Base-by-base conservation (phyloP, 306 rosid genomes). In the Benincasa hispida region DNA sequence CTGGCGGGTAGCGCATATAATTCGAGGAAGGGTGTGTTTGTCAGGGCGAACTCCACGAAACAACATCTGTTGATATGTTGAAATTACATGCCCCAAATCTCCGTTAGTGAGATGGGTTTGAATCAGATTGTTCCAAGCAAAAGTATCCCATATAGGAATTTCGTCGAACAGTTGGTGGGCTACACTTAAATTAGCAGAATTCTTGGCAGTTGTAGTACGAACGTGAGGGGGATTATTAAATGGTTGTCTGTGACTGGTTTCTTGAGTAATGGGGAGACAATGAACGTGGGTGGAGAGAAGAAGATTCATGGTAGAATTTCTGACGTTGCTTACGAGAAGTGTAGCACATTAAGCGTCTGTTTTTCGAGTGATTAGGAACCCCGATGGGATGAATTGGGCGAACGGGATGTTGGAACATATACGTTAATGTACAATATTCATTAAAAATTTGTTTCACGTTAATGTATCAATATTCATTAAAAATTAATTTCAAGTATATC, bases 51-150 rank as follows among this genome's bases (percentile, higher is more conserved):
- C 86, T 1, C 93, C 87, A 0, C 87, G 90, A 10, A 78, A 83
- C 39, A 91, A 80, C 93, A 91, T 87, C 66, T 83, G 88, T 54
- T 8, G 75, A 55, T 88, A 91, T 24, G 84, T 86, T 19, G 86
- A 76, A 6, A 88, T 24, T 21, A 69, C 88, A 18, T 67, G 76
- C 70, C 76, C 66, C 54, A 74, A 74, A 47, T 88, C 78, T 30
- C 79, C 79, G 59, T 65, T 80, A 28, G 86, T 22, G 66, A 88
- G 74, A 57, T 91, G 87, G 83, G 79, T 87, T 68, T 88, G 93
- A 56, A 91, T 84, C 24, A 91, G 88, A 47, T 54, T 85, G 81
- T 91, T 91, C 93, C 96, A 91, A 70, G 90, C 86, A 53, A 85
- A 91, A 9, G 88, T 88, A 70, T 91, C 93, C 75, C 77, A 77